These are phyloP conservation scores for Laguncularia racemosa DNA, from an alignment of 345 rosid genomes.

Conservation along the genomic window DNA sequence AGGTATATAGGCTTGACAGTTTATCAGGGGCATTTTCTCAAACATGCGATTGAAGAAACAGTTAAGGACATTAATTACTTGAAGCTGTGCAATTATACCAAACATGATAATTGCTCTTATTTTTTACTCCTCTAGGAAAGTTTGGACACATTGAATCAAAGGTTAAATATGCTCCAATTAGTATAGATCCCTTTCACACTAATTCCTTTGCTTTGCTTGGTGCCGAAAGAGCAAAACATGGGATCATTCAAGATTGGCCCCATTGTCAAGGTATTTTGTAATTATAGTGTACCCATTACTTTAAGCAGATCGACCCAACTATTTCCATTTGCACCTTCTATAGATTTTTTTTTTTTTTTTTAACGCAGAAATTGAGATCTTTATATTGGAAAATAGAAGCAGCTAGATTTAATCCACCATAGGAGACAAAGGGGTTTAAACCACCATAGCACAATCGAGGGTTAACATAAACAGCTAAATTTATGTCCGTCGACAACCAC, in stretches of 20 bases:
- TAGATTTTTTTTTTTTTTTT: no score
- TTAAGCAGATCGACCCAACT: no score
- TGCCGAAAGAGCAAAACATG: slow-evolving; percentile 72
- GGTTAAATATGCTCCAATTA: slow-evolving; percentile 93
- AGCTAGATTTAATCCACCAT: no score
- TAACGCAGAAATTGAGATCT: no score
- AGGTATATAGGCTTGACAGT: slow-evolving; percentile 97
- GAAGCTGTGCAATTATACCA: slow-evolving; percentile 85
- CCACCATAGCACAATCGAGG: no score
- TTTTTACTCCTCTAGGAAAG: slow-evolving; percentile 71
- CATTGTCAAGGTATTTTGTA: slow-evolving; percentile 44
- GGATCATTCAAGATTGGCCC: slow-evolving; percentile 73
- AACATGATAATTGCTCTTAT: slow-evolving; percentile 67
- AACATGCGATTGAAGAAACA: slow-evolving; percentile 81
- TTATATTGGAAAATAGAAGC: no score
- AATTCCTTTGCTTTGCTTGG: slow-evolving; percentile 80
- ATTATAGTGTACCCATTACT: no score
- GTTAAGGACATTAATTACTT: slow-evolving; percentile 74
- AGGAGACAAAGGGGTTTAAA: no score
- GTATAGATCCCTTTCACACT: slow-evolving; percentile 90
- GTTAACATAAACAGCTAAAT: no score
- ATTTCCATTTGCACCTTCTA: no score
- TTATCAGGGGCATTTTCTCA: slow-evolving; percentile 89
- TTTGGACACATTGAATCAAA: slow-evolving; percentile 72
- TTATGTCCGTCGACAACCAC: no score